A percentile compares a stretch with the other conserved stretches of the same genome.
These are phyloP conservation scores for Starmerella bacillaris DNA, from an alignment of 805 yeast genomes.

Conservation along the genomic window DNA sequence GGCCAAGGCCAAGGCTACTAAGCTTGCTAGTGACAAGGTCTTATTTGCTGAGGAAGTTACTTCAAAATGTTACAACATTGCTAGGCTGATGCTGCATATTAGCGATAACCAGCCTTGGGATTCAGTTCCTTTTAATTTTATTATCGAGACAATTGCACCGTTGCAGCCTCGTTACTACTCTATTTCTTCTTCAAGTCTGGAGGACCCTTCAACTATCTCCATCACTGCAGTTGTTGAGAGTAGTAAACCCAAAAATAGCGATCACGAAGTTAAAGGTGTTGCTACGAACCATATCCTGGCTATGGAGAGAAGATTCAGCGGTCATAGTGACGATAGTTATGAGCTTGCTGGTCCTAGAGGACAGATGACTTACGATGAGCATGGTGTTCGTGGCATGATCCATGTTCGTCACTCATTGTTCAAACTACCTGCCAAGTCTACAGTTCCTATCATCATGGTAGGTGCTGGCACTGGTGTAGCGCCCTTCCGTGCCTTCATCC, in stretches of 20 bases:
- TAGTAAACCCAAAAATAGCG: constrained; percentile 19
- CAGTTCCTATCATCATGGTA: constrained; percentile 70
- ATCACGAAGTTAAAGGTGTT: constrained; percentile 54
- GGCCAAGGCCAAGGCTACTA: constrained; percentile 31
- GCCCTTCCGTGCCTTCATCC: constrained; percentile 86
- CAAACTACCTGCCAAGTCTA: constrained; percentile 74
- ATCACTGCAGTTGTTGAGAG: constrained; percentile 88
- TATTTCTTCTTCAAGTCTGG: constrained; percentile 71
- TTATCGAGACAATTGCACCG: constrained; percentile 63
- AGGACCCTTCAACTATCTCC: constrained; percentile 58
- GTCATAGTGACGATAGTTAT: constrained; percentile 29
- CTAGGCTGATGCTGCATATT: constrained; percentile 49
- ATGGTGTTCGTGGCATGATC: constrained; percentile 47
- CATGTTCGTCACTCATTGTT: constrained; percentile 90
- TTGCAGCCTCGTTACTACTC: constrained; percentile 92
- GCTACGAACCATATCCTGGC: constrained; percentile 74
- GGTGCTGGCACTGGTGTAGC: constrained; percentile 99
- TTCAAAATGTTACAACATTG: constrained; percentile 44
- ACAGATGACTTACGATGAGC: constrained; percentile 25
- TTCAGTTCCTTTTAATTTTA: constrained; percentile 62
- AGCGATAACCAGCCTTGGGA: constrained; percentile 57
- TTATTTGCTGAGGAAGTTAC: constrained; percentile 50
- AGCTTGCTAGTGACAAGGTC: constrained; percentile 49
- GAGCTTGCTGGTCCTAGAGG: constrained; percentile 73
- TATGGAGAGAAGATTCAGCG: constrained; percentile 43